Evolutionary conservation across 2,329 filamentous ascomycete species (phyloP), one percentile per base, ranked within the genome.

Genomic region (Neonectria coccinea): DNA sequence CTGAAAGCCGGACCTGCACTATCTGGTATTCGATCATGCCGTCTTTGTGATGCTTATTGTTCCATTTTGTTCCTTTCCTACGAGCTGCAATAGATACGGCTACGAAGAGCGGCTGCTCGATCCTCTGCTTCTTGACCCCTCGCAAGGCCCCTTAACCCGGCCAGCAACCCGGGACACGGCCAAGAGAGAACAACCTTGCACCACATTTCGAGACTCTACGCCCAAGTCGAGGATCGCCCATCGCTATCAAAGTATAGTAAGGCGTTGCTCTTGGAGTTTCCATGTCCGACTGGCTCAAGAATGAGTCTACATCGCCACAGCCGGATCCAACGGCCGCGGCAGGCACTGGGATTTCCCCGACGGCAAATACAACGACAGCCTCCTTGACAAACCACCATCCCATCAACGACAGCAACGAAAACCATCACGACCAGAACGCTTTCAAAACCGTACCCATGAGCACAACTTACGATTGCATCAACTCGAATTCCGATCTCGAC

Each of bases 231-330:
- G 12, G n/a, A 47, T 18, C 41, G 39, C 52, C 16, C 45, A 52
- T 16, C 44, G 16, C 51, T 47, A 18, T 39, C 33, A 12, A 25
- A 53, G 7, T 51, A 36, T 33, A 42, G 8, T 11, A 18, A 56
- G 45, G 5, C 14, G 36, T 29, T 20, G 16, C 14, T 14, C 1
- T 10, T 48, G 12, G 45, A 52, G 33, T 59, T 56, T 58, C 62
- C 59, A 71, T 73, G 70, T 68, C 68, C 51, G 57, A 65, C 44
- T 69, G 69, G 70, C 31, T 73, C 44, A 70, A 70, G 45, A 59
- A 73, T 61, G 67, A 73, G 53, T 58, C 65, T 45, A 48, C 54
- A 56, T 73, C 70, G 65, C 62, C 70, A 60, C 65, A 60, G 54
- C 52, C 63, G 27, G 58, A 61, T 62, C 69, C 47, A 51, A 66